Base-by-base conservation (phyloP, 257 asterid species). In the Datura wrightii region DNA sequence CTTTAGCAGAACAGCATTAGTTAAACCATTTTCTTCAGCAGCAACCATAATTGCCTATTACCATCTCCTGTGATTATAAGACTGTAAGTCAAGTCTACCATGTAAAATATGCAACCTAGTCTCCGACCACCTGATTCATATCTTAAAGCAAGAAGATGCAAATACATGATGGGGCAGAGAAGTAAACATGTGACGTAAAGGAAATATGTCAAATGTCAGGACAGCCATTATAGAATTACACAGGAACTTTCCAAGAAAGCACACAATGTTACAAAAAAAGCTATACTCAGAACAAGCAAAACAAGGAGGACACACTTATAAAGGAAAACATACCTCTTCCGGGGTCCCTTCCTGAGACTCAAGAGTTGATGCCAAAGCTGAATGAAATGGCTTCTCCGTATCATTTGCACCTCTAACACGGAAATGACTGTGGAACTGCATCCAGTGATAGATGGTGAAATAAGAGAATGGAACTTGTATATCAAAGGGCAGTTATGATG, bases 261-360 rank as follows among this genome's bases (percentile, higher is more conserved):
- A 69, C 15, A 18, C 53, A 41, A 3, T 74, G 42, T 48, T 74
- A 3, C 1, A 0, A 18, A 46, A 74, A 74, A 74, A 74, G 42
- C 60, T 48, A 74, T 13, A 24, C 80, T 74, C 39, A 1, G 60
- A 24, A 74, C 19, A 74, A 8, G 80, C 79, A 74, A 74, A 74
- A 11, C 58, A 36, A 66, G 70, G 56, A 74, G 80, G 39, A 74
- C 19, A 48, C 6, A 0, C 80, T 24, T 74, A 24, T 11, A 74
- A 74, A 46, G 80, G n/a, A 24, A 72, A 7, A 24, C 83, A 85
- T 94, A 94, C 99, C 94, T 84, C 93, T 90, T 95, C 99, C 15
- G 97, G 92, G 79, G 97, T 90, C 79, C 99, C 99, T 87, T 91
- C 94, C 84, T 84, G 94, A 84, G 93, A 91, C 90, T 92, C 98